These are phyloP conservation scores for Ochetophila trinervis DNA, from an alignment of 306 rosid genomes.

Conservation along the genomic window DNA sequence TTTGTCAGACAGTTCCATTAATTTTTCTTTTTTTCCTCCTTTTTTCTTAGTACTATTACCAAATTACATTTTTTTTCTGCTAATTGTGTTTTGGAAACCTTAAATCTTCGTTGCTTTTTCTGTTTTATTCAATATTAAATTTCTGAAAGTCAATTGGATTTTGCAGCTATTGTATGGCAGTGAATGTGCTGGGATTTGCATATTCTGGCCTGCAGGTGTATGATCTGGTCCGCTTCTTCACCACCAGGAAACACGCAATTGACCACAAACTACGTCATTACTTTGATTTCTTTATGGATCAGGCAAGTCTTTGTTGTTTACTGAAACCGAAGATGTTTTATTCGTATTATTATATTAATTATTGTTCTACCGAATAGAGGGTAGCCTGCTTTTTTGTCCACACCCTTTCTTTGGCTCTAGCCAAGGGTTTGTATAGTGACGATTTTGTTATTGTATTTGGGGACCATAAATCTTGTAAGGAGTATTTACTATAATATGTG, in stretches of 20 bases:
- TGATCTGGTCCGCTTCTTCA: slow-evolving; percentile 39
- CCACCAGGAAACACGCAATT: slow-evolving; percentile 41
- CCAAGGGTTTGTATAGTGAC: neutral
- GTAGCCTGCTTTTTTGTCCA: slow-evolving; percentile 9
- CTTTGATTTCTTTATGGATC: slow-evolving; percentile 67
- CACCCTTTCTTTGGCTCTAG: neutral
- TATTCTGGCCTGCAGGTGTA: slow-evolving; percentile 60
- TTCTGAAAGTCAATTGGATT: neutral
- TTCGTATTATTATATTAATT: neutral
- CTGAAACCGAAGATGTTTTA: too few species aligned
- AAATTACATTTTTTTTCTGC: neutral
- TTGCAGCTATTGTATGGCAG: slow-evolving; percentile 57
- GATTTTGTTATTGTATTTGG: neutral
- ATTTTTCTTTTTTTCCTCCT: neutral
- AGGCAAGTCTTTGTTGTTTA: slow-evolving; percentile 43
- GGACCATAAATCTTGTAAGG: neutral
- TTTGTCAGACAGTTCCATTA: slow-evolving; percentile 15
- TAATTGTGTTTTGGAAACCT: neutral
- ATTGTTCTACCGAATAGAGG: slow-evolving; percentile 25
- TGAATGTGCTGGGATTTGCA: slow-evolving; percentile 59
- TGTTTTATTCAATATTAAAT: neutral
- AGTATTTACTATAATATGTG: neutral
- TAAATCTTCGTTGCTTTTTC: neutral
- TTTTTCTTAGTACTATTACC: neutral
- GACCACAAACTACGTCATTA: slow-evolving; percentile 36